Evolutionary conservation across 768 basidiomycete species (phyloP).

Genomic region (Amanita muscaria): DNA sequence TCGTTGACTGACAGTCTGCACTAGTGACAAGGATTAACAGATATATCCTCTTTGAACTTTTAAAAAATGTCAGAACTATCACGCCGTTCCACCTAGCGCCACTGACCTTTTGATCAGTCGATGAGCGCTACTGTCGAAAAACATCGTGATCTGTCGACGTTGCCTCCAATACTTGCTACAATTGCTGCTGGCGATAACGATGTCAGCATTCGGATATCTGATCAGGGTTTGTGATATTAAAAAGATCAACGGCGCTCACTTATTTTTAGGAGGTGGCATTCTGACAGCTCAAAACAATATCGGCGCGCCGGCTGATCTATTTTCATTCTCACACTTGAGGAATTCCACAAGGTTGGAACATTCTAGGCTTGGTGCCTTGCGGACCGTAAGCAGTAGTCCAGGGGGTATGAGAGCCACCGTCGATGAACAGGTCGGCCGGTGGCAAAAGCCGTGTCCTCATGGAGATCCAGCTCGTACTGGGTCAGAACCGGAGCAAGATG

Average conservation of each 20-base stretch:
- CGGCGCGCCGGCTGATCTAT: conserved; percentile 63
- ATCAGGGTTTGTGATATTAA: conserved; percentile 50
- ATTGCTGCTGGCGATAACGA: conserved; percentile 68
- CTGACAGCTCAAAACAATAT: conserved; percentile 37
- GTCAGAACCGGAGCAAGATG: conserved; percentile 33
- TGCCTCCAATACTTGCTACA: conserved; percentile 66
- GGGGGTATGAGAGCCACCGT: conserved; percentile 71
- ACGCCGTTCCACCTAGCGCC: conserved; percentile 3
- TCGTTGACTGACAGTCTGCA: neutral
- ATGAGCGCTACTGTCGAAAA: conserved; percentile 58
- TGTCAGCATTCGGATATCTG: conserved; percentile 80
- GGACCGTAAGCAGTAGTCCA: conserved; percentile 49
- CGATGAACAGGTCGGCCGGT: conserved; percentile 60
- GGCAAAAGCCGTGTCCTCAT: conserved; percentile 24
- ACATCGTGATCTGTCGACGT: conserved; percentile 31
- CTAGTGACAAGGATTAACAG: conserved; percentile 25
- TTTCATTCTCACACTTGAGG: conserved; percentile 83
- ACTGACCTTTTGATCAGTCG: conserved; percentile 34
- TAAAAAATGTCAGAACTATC: conserved; percentile 63
- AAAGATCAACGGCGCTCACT: conserved; percentile 9
- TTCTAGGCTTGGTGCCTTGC: conserved; percentile 58
- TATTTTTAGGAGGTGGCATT: conserved; percentile 61
- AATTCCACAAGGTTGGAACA: conserved; percentile 64
- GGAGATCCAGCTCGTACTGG: conserved; percentile 12
- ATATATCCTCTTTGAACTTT: conserved; percentile 82